Conservation (phyloP, 495 filamentous ascomycete species). For the Penicillium lagena region DNA sequence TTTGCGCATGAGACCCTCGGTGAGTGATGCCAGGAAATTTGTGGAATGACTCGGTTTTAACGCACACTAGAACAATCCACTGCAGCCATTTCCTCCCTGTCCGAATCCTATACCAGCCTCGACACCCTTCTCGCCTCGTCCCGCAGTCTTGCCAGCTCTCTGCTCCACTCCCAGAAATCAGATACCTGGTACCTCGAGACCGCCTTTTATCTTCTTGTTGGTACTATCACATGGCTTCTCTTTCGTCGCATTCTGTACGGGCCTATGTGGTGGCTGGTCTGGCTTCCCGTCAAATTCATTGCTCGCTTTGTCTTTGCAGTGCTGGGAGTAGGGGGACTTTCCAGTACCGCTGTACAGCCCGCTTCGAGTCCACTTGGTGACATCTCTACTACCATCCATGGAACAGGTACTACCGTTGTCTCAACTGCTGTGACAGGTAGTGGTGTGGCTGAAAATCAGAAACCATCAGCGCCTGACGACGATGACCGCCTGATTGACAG, state of each 20-base stretch:
- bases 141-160: constrained; percentile 65
- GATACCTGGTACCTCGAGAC: constrained; percentile 96
- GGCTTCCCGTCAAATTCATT: constrained; percentile 65
- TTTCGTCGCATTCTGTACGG: constrained; percentile 82
- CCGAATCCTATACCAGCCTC: constrained; percentile 70
- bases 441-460: constrained; percentile 17
- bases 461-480: constrained; percentile 15
- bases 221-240: constrained; percentile 76
- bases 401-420: constrained; percentile 11
- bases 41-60: not conserved
- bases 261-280: constrained; percentile 82
- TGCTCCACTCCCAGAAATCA: constrained; percentile 82
- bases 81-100: constrained; percentile 70
- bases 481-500: constrained; percentile 43
- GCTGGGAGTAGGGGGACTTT: constrained; percentile 31
- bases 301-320: constrained; percentile 42
- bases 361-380: constrained; percentile 10
- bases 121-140: constrained; percentile 69
- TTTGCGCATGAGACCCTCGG: constrained; percentile 83
- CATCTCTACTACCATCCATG: constrained; percentile 8
- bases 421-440: constrained; percentile 7
- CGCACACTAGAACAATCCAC: constrained; percentile 54
- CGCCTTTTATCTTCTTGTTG: constrained; percentile 71
- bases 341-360: constrained; percentile 25
- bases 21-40: constrained; percentile 12